Evolutionary conservation across 2,329 filamentous ascomycete genomes (phyloP).

Genomic region (Biscogniauxia sp.): DNA sequence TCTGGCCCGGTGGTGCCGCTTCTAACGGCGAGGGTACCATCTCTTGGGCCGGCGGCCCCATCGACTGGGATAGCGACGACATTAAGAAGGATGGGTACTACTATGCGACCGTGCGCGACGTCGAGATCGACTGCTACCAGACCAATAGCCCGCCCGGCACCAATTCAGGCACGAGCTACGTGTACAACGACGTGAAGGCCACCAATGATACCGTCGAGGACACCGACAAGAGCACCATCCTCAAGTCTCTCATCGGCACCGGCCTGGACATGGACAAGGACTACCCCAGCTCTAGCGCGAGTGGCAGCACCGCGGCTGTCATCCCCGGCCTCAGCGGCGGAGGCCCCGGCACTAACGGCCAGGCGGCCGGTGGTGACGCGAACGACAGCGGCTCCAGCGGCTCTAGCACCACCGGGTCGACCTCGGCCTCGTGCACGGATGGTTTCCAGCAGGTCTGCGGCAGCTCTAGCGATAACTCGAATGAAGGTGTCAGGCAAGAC

Average conservation of each 20-base stretch:
- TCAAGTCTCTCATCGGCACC: constrained; percentile 78
- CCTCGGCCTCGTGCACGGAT: constrained; percentile 21
- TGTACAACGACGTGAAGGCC: constrained; percentile 62
- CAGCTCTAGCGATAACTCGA: constrained; percentile 12
- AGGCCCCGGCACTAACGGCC: constrained; percentile 32
- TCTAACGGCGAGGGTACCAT: constrained; percentile 82
- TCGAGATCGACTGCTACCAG: constrained; percentile 85
- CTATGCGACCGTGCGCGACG: constrained; percentile 74
- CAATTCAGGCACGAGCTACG: constrained; percentile 70
- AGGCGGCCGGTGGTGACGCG: constrained; percentile 25
- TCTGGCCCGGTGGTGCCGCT: constrained; percentile 88
- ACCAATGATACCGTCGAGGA: constrained; percentile 78
- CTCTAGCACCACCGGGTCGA: constrained; percentile 13
- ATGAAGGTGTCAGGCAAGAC: constrained; percentile 27
- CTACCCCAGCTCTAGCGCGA: constrained; percentile 33
- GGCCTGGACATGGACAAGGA: constrained; percentile 67
- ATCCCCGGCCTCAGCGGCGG: constrained; percentile 32
- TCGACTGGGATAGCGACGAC: constrained; percentile 80
- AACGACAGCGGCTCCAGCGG: constrained; percentile 10
- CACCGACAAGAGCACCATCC: constrained; percentile 69
- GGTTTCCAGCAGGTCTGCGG: constrained; percentile 31
- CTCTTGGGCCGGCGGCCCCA: constrained; percentile 84
- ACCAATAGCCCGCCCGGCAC: constrained; percentile 59
- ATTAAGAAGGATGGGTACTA: constrained; percentile 86
- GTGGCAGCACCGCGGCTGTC: constrained; percentile 21